Evolutionary conservation across 768 basidiomycete species (phyloP).

Genomic region (Xerocomellus amylosporus): DNA sequence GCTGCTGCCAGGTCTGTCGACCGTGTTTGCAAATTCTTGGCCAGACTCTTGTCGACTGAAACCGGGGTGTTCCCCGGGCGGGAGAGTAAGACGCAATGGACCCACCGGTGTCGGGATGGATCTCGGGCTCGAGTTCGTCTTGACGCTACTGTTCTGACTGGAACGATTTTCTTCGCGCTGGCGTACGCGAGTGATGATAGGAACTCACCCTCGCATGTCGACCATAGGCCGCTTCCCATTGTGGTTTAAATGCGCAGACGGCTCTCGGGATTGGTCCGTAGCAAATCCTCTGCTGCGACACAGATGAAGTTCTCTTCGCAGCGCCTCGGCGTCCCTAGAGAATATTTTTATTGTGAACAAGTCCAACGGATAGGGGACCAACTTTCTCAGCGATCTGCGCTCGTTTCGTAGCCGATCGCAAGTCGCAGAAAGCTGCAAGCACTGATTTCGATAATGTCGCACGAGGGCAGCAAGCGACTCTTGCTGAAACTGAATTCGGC

Average conservation of each 20-base stretch:
- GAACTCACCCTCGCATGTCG: constrained; percentile 42
- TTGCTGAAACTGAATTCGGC: constrained; percentile 63
- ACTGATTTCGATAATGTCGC: constrained; percentile 57
- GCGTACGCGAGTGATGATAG: not conserved
- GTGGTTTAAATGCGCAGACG: constrained; percentile 43
- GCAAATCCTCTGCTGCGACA: constrained; percentile 38
- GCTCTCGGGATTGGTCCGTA: constrained; percentile 25
- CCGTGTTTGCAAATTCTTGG: constrained; percentile 9
- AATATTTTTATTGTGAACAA: constrained; percentile 5
- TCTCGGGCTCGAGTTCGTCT: constrained; percentile 58
- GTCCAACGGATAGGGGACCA: constrained; percentile 2
- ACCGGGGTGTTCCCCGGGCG: constrained; percentile 49
- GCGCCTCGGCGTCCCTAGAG: constrained; percentile 47
- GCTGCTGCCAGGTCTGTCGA: constrained; percentile 48
- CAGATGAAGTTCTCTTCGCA: constrained; percentile 49
- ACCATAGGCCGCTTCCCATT: constrained; percentile 67
- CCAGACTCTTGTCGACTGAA: constrained; percentile 32
- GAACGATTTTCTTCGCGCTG: not conserved
- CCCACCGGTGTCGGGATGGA: constrained; percentile 53
- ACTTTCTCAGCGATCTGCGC: constrained; percentile 54
- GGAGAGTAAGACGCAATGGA: constrained; percentile 66
- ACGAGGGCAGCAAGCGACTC: constrained; percentile 69
- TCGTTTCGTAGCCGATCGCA: constrained; percentile 39
- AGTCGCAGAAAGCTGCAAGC: constrained; percentile 42
- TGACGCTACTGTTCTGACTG: constrained; percentile 23